Evolutionary conservation across 257 asterid species (phyloP), one percentile per base, ranked within the genome.

Genomic region (Parsonsia alboflavescens): DNA sequence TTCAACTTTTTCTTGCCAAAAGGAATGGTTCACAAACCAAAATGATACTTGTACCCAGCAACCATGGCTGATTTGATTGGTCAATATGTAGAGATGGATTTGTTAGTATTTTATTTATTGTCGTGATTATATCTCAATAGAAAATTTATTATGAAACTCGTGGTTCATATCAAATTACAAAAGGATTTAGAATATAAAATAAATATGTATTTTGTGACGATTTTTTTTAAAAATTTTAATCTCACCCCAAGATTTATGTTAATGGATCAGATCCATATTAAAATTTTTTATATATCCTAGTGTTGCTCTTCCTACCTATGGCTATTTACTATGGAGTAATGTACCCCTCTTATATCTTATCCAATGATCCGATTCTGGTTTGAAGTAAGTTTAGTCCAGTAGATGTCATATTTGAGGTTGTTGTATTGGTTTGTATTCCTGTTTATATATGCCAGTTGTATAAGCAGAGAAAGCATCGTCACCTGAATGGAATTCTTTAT

Each of bases 21-120:
- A 46, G 1, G n/a, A n/a, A n/a, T n/a, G n/a, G n/a, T n/a, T n/a
- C n/a, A n/a, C n/a, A n/a, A n/a, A n/a, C n/a, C n/a, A n/a, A 33
- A 33, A 33, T 33, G 3, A 33, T 33, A 33, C 1, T 33, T 26
- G 44, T 1, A 12, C 0, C 9, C 41, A 49, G 22, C 61, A 16
- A 28, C 21, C 6, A 28, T 49, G 22, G 46, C 45, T 70, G 48
- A 7, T 30, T 50, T 49, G 74, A 30, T 70, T 50, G 74, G 74
- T 70, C 62, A 69, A 50, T 70, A 30, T 33, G 39, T 50, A 30
- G 26, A 70, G n/a, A 70, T 30, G 30, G 42, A 28, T 16, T 70
- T 48, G 17, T 16, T 70, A 48, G n/a, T 26, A 16, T 26, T 70
- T 46, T 69, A 13, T 48, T 69, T 15, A 26, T 4, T 13, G 13